A percentile compares a stretch with the other conserved stretches of the same genome.
Conservation (phyloP, 1,139 yeast genomes). For the Eremothecium cymbalariae region DNA sequence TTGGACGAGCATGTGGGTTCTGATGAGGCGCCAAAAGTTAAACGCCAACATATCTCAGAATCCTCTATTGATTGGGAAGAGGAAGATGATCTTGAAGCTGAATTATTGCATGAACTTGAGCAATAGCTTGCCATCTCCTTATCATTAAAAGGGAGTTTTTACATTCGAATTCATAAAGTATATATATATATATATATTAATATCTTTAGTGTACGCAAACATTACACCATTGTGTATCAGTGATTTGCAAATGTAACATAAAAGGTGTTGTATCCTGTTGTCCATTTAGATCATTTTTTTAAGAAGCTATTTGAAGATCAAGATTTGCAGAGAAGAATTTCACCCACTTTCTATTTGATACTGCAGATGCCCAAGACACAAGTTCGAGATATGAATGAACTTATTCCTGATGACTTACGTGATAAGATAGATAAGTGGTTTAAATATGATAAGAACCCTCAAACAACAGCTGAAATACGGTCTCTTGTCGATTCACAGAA, state of each 20-base stretch:
- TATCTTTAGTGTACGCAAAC: no score
- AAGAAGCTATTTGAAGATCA: no score
- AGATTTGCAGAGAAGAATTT: no score
- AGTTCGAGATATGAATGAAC: no score
- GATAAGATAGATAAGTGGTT: constrained; percentile 22
- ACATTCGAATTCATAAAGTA: neutral
- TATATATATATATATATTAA: constrained; percentile 1
- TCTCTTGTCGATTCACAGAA: constrained; percentile 38
- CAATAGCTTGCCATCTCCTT: constrained; percentile 4
- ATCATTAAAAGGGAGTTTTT: no score
- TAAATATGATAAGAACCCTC: constrained; percentile 37
- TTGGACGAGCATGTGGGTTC: neutral
- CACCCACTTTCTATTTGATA: no score
- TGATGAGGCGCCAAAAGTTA: neutral
- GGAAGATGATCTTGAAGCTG: constrained; percentile 34
- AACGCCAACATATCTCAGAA: constrained; percentile 7
- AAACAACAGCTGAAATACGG: constrained; percentile 49
- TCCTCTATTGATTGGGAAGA: constrained; percentile 7
- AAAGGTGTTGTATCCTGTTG: no score
- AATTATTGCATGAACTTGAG: constrained; percentile 31
- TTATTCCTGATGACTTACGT: constrained; percentile 17
- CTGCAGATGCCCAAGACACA: no score
- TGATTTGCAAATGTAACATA: no score
- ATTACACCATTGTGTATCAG: no score
- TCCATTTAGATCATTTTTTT: no score